Conservation (phyloP, 2,329 filamentous ascomycete species). For the Exophiala aquamarina region DNA sequence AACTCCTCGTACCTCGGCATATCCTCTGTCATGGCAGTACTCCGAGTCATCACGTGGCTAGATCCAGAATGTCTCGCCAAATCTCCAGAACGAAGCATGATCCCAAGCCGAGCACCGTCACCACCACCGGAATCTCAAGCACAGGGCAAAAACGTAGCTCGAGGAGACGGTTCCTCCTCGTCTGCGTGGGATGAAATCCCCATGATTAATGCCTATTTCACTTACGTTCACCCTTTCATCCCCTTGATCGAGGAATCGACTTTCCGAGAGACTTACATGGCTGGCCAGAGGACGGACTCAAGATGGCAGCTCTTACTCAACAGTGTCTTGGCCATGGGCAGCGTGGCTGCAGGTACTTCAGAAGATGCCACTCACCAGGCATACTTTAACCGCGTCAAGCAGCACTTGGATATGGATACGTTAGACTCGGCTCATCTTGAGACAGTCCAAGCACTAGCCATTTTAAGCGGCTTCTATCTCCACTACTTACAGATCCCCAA, state of each 20-base stretch:
- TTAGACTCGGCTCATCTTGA: conserved; percentile 72
- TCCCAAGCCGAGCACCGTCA: conserved; percentile 37
- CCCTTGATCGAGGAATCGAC: conserved; percentile 72
- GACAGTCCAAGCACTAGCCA: conserved; percentile 67
- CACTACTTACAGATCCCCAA: conserved; percentile 77
- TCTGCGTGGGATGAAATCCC: conserved; percentile 65
- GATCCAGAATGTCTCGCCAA: conserved; percentile 51
- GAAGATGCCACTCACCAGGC: conserved; percentile 64
- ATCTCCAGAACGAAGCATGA: conserved; percentile 37
- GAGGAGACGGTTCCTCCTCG: conserved; percentile 53
- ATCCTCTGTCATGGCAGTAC: conserved; percentile 71
- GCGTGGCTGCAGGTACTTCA: conserved; percentile 64
- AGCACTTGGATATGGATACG: conserved; percentile 65
- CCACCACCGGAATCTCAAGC: conserved; percentile 37
- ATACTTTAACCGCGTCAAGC: conserved; percentile 68
- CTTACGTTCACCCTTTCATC: conserved; percentile 68
- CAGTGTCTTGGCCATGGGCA: conserved; percentile 74
- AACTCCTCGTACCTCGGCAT: conserved; percentile 68
- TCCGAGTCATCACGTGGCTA: conserved; percentile 66
- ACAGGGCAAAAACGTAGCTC: conserved; percentile 40
- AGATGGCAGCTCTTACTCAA: conserved; percentile 73
- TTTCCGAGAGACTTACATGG: conserved; percentile 66
- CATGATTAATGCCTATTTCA: conserved; percentile 74
- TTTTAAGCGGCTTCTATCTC: conserved; percentile 74
- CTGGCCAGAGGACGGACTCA: conserved; percentile 62